phyloP scores from a whole-genome alignment of 2,329 filamentous ascomycete species.

The Diaporthe aspalathi region DNA sequence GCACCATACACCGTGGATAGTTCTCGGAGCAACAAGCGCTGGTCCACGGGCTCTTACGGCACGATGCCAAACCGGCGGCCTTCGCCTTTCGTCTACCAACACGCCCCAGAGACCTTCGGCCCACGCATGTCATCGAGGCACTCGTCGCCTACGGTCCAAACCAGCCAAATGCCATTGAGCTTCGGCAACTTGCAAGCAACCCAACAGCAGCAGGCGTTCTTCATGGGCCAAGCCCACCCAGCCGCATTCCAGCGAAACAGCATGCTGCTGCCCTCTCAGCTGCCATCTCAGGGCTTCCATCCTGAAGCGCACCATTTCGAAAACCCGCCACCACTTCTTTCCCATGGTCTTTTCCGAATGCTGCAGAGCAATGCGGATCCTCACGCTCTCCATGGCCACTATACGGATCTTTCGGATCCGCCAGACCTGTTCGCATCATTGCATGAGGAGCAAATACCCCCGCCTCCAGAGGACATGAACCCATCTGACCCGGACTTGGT shows the following conservation, averaged over 20 bases:
- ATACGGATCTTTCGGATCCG: slow-evolving; percentile 78
- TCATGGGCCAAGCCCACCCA: slow-evolving; percentile 59
- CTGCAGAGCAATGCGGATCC: slow-evolving; percentile 80
- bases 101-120: slow-evolving; percentile 69
- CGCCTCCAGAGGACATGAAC: slow-evolving; percentile 85
- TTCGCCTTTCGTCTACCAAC: slow-evolving; percentile 72
- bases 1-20: slow-evolving; percentile 78
- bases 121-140: slow-evolving; percentile 65
- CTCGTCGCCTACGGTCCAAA: slow-evolving; percentile 61
- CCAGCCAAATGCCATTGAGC: slow-evolving; percentile 63
- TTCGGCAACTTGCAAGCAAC: slow-evolving; percentile 66
- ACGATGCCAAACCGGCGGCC: slow-evolving; percentile 66
- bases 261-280: slow-evolving; percentile 69
- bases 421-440: slow-evolving; percentile 82
- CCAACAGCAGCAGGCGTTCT: slow-evolving; percentile 66
- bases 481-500: slow-evolving; percentile 79
- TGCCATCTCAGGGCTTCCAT: slow-evolving; percentile 62
- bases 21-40: slow-evolving; percentile 73
- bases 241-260: slow-evolving; percentile 65
- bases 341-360: slow-evolving; percentile 78
- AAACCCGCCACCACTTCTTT: slow-evolving; percentile 71
- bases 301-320: slow-evolving; percentile 66
- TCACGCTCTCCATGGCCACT: slow-evolving; percentile 75
- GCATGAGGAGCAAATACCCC: slow-evolving; percentile 77
- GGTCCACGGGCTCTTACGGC: slow-evolving; percentile 81